Conservation (phyloP, 495 filamentous ascomycete genomes). For the Neurospora cerealis region DNA sequence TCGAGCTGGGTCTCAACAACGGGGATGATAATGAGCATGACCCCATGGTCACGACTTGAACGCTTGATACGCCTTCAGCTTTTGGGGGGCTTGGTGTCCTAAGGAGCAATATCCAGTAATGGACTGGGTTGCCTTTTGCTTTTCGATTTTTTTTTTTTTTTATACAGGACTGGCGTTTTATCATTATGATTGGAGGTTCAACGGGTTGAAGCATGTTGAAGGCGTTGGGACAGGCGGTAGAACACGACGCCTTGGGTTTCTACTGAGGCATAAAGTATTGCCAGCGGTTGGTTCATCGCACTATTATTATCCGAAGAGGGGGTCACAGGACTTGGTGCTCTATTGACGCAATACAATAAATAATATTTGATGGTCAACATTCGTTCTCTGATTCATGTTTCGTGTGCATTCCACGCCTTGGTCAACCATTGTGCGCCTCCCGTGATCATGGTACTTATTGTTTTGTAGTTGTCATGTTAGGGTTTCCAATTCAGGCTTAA, state of each 20-base stretch:
- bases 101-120: not conserved
- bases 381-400: no score
- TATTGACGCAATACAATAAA: not conserved
- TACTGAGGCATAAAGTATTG: not conserved
- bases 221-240: not conserved
- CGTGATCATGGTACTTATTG: no score
- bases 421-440: no score
- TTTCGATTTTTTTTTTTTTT: not conserved
- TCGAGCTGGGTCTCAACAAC: constrained; percentile 62
- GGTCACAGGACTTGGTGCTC: not conserved
- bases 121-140: not conserved
- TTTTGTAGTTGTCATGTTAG: no score
- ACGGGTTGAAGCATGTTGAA: not conserved
- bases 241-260: not conserved
- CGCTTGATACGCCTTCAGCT: no score
- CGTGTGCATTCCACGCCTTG: no score
- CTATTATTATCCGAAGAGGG: not conserved
- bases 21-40: constrained; percentile 41
- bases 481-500: no score
- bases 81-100: no score
- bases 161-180: not conserved
- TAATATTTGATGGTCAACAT: not conserved
- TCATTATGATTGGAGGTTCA: not conserved
- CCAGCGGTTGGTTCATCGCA: not conserved
- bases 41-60: constrained; percentile 43